phyloP scores from a whole-genome alignment of 176 grass and related monocot species.

The Urochloa ruziziensis region DNA sequence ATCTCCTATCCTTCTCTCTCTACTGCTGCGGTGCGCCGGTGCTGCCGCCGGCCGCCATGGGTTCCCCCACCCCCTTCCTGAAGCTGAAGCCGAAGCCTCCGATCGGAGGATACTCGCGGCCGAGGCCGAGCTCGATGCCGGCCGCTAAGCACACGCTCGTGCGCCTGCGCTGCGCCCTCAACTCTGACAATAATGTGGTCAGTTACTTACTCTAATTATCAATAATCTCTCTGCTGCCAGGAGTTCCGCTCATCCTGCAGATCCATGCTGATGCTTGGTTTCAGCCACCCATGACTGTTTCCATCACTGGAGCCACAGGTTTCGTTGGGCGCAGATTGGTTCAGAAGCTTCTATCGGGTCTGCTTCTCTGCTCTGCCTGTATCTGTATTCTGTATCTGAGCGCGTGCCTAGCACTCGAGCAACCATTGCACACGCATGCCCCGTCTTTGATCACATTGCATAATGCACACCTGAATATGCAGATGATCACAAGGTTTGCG shows the following conservation, averaged over 20 bases:
- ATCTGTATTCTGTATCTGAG: not conserved
- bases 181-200: not conserved
- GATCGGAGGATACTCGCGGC: not conserved
- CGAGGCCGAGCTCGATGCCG: not conserved
- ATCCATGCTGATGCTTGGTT: slow-evolving; percentile 1
- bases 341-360: slow-evolving; percentile 73
- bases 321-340: slow-evolving; percentile 87
- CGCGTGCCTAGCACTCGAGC: no score
- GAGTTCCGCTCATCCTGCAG: not conserved
- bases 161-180: not conserved
- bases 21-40: no score
- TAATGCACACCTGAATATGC: not conserved
- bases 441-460: not conserved
- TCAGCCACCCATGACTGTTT: slow-evolving; percentile 62
- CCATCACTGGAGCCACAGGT: slow-evolving; percentile 91
- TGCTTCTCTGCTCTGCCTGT: not conserved
- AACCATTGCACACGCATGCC: not conserved
- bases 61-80: not conserved
- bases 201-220: not conserved
- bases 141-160: not conserved
- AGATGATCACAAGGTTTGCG: slow-evolving; percentile 80
- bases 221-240: not conserved
- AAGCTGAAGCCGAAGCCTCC: not conserved
- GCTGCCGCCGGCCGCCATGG: not conserved
- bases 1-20: no score